Conservation (phyloP, 225 moss, liverwort and hornwort genomes). For the Rhytidiadelphus loreus region DNA sequence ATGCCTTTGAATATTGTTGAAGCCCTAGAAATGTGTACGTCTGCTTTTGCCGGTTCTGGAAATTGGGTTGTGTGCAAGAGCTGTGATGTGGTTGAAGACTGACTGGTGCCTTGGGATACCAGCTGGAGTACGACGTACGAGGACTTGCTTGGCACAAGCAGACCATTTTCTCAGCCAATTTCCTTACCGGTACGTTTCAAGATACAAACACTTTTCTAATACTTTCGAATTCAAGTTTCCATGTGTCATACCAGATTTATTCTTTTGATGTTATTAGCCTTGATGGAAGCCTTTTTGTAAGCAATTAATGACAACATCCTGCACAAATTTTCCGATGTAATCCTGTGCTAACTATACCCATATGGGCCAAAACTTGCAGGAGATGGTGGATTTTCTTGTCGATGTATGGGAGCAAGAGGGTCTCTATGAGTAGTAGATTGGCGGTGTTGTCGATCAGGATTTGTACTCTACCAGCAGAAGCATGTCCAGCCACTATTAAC, state of each 20-base stretch:
- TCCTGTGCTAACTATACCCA: background rate
- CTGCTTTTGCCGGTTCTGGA: background rate
- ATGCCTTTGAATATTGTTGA: background rate
- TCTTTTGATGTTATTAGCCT: background rate
- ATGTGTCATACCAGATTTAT: background rate
- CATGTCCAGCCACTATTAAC: background rate
- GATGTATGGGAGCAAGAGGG: constrained; percentile 99
- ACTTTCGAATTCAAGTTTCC: background rate
- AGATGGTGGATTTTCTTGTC: constrained; percentile 96
- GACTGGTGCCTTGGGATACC: constrained; percentile 1
- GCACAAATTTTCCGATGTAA: background rate
- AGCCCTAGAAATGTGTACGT: background rate
- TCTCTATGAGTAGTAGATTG: constrained; percentile 64
- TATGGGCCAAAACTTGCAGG: constrained; percentile 37
- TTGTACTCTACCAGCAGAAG: background rate
- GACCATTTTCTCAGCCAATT: constrained; percentile 30
- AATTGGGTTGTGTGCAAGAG: background rate
- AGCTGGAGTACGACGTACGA: constrained; percentile 49
- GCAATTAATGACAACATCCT: background rate
- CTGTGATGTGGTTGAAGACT: background rate
- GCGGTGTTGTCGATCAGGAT: background rate
- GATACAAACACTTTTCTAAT: background rate
- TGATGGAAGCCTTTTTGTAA: background rate
- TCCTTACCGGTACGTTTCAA: constrained; percentile 24
- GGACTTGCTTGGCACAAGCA: constrained; percentile 37